Percentiles rank a stretch among this genome's conserved stretches.
phyloP scores from a whole-genome alignment of 768 basidiomycete species.

The Cystofilobasidium capitatum region DNA sequence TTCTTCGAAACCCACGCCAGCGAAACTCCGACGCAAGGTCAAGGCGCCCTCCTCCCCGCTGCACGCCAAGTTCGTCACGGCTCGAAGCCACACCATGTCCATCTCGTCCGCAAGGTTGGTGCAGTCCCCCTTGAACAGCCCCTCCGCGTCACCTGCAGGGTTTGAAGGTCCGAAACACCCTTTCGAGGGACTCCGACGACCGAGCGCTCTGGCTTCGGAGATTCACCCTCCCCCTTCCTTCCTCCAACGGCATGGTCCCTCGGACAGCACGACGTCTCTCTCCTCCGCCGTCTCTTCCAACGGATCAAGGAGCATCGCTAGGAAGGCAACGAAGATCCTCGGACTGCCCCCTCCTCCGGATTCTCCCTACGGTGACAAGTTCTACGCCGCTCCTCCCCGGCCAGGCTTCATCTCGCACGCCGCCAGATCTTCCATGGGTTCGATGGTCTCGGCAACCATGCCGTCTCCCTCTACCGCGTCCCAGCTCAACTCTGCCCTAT shows the following conservation, averaged over 20 bases:
- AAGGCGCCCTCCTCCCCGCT: not conserved
- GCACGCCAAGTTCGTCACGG: not conserved
- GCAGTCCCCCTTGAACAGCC: not conserved
- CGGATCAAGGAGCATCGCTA: not conserved
- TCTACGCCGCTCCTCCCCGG: not conserved
- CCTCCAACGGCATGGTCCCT: not conserved
- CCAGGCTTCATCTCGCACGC: slow-evolving; percentile 3
- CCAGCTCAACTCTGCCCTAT: not conserved
- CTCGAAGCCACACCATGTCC: not conserved
- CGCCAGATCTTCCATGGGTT: not conserved
- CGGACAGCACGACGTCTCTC: not conserved
- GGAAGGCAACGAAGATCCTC: slow-evolving; percentile 6
- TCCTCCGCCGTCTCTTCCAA: not conserved
- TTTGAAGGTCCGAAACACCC: not conserved
- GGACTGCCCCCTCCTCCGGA: not conserved
- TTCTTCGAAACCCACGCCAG: not conserved
- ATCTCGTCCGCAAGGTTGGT: not conserved
- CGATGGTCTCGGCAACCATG: not conserved
- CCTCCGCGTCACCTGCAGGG: not conserved
- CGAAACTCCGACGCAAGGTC: not conserved
- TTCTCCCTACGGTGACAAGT: not conserved
- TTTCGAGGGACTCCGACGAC: not conserved
- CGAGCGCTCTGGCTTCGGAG: too few species aligned
- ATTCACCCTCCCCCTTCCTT: too few species aligned
- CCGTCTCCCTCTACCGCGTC: not conserved